Conservation (phyloP, 169 alveolate genomes). For the Plasmodium knowlesi region DNA sequence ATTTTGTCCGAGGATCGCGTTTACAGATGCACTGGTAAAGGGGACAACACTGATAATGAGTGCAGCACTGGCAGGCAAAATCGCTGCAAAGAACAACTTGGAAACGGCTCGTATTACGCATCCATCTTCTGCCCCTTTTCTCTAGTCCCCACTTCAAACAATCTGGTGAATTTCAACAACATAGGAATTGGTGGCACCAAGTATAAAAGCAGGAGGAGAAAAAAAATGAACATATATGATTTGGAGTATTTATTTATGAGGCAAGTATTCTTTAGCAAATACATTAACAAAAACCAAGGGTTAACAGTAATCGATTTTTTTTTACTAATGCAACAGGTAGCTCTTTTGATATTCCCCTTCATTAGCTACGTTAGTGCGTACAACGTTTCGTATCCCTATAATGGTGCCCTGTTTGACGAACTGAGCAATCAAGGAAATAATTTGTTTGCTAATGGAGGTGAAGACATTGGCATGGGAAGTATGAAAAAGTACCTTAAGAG, state of each 20-base stretch:
- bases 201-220: slow-evolving; percentile 21
- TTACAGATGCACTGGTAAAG: not conserved
- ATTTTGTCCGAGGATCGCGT: not conserved
- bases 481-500: slow-evolving; percentile 10
- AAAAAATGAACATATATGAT: slow-evolving; percentile 73
- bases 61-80: not conserved
- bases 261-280: slow-evolving; percentile 72
- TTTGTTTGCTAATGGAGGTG: not conserved
- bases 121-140: slow-evolving; percentile 72
- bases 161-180: slow-evolving; percentile 49
- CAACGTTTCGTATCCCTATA: slow-evolving; percentile 53
- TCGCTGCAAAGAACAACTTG: not conserved
- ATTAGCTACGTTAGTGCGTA: slow-evolving; percentile 15
- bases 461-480: not conserved
- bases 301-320: slow-evolving; percentile 75
- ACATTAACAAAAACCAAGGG: slow-evolving; percentile 74
- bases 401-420: slow-evolving; percentile 37
- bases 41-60: not conserved
- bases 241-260: slow-evolving; percentile 67
- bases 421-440: slow-evolving; percentile 45
- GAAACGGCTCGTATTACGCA: slow-evolving; percentile 24
- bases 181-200: slow-evolving; percentile 35
- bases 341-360: slow-evolving; percentile 69
- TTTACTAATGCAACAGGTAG: slow-evolving; percentile 70
- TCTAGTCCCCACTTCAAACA: slow-evolving; percentile 40